Evolutionary conservation across 192 early-diverging fungal genomes (phyloP).

Genomic region (Radiomyces spectabilis): DNA sequence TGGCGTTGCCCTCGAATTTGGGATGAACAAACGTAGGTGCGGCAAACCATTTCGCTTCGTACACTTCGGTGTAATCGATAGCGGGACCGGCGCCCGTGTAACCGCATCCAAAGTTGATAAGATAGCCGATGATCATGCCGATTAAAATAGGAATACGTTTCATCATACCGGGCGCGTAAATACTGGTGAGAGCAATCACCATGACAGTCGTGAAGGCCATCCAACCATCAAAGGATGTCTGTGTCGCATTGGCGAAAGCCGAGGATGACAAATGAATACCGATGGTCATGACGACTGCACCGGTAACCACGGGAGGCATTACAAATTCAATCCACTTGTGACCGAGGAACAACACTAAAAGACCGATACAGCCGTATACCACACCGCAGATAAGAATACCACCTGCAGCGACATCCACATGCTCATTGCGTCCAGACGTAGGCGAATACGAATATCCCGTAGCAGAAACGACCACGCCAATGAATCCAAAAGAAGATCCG

Average conservation of each 20-base stretch:
- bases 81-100: constrained; percentile 19
- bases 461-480: constrained; percentile 39
- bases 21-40: constrained; percentile 37
- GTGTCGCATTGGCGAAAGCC: constrained; percentile 32
- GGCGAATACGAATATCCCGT: constrained; percentile 36
- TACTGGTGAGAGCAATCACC: constrained; percentile 27
- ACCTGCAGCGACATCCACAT: constrained; percentile 37
- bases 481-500: constrained; percentile 49
- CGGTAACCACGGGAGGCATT: constrained; percentile 48
- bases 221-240: constrained; percentile 38
- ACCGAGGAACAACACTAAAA: constrained; percentile 36
- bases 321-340: constrained; percentile 38
- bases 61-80: constrained; percentile 30
- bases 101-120: constrained; percentile 32
- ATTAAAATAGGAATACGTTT: constrained; percentile 43
- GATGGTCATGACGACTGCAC: constrained; percentile 47
- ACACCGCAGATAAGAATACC: constrained; percentile 47
- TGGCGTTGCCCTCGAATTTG: constrained; percentile 36
- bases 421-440: constrained; percentile 25
- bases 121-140: constrained; percentile 32
- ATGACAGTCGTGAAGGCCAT: constrained; percentile 44
- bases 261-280: constrained; percentile 39
- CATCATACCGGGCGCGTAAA: constrained; percentile 39
- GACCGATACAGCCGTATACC: constrained; percentile 32
- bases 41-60: constrained; percentile 36